phyloP scores from a whole-genome alignment of 23 red algal genomes.

The Gracilaria domingensis region DNA sequence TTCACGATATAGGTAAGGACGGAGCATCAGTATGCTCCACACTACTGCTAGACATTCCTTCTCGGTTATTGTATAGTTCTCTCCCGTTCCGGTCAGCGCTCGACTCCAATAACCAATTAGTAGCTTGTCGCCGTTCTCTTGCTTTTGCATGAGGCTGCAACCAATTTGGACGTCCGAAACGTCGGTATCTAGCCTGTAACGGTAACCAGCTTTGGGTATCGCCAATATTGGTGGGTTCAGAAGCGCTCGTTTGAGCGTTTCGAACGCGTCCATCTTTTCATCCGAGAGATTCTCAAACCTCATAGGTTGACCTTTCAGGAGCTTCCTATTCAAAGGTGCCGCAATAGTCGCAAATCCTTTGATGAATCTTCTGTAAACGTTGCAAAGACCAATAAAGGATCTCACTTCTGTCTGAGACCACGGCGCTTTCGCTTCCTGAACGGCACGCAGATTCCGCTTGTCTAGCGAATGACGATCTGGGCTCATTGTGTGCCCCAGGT shows the following conservation, averaged over 20 bases:
- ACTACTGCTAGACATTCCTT: slow-evolving; percentile 33
- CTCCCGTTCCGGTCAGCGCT: background rate
- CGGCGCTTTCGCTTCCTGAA: slow-evolving; percentile 17
- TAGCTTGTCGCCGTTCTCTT: slow-evolving; percentile 26
- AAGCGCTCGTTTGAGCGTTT: slow-evolving; percentile 4
- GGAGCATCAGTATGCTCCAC: slow-evolving; percentile 26
- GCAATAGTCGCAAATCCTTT: slow-evolving; percentile 51
- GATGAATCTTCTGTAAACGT: slow-evolving; percentile 42
- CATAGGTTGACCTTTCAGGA: background rate
- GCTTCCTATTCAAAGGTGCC: background rate
- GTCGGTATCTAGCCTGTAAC: slow-evolving; percentile 20
- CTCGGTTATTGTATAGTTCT: slow-evolving; percentile 31
- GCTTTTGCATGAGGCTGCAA: slow-evolving; percentile 26
- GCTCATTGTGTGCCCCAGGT: slow-evolving; percentile 37
- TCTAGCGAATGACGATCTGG: slow-evolving; percentile 7
- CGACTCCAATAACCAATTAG: slow-evolving; percentile 36
- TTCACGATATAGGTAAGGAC: slow-evolving; percentile 32
- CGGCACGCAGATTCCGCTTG: slow-evolving; percentile 10
- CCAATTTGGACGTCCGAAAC: slow-evolving; percentile 2
- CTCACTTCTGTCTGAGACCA: slow-evolving; percentile 24
- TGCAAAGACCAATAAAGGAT: slow-evolving; percentile 32
- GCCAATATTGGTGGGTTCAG: slow-evolving; percentile 16
- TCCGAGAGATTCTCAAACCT: background rate
- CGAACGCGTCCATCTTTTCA: slow-evolving; percentile 1
- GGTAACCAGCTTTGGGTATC: slow-evolving; percentile 10